Conservation (phyloP, 2,329 filamentous ascomycete genomes). For the Arthrobotrys musiformis region DNA sequence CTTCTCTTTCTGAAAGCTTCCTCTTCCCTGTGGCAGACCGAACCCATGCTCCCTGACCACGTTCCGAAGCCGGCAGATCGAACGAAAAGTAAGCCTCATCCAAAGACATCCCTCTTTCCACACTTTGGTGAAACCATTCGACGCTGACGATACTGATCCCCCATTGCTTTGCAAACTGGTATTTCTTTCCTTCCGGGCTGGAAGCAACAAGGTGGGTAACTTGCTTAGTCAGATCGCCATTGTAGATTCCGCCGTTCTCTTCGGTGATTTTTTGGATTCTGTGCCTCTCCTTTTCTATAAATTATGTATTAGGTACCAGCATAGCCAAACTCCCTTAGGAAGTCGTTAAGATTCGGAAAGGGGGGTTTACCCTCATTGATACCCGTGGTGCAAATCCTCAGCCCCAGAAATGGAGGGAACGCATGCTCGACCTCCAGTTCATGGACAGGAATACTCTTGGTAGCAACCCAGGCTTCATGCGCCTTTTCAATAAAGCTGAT, state of each 20-base stretch:
- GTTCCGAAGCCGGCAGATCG: slow-evolving; percentile 74
- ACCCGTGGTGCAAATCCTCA: slow-evolving; percentile 76
- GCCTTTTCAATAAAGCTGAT: slow-evolving; percentile 87
- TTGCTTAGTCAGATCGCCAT: slow-evolving; percentile 83
- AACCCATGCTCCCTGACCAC: slow-evolving; percentile 70
- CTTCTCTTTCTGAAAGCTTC: slow-evolving; percentile 66
- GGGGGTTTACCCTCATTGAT: slow-evolving; percentile 71
- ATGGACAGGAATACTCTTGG: slow-evolving; percentile 77
- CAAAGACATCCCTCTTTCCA: slow-evolving; percentile 87
- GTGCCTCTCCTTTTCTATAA: slow-evolving; percentile 69
- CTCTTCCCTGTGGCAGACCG: slow-evolving; percentile 71
- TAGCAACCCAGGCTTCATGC: slow-evolving; percentile 80
- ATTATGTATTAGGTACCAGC: slow-evolving; percentile 59
- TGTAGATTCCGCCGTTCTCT: slow-evolving; percentile 81
- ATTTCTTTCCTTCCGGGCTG: slow-evolving; percentile 85
- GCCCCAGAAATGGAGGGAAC: slow-evolving; percentile 71
- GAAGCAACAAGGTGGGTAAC: slow-evolving; percentile 89
- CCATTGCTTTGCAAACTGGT: slow-evolving; percentile 86
- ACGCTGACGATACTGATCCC: slow-evolving; percentile 79
- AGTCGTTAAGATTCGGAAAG: background rate
- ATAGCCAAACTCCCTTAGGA: background rate
- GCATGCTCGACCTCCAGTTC: slow-evolving; percentile 75
- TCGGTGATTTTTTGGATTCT: slow-evolving; percentile 75
- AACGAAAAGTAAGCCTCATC: slow-evolving; percentile 84
- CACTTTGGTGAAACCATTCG: slow-evolving; percentile 86